Conservation (phyloP, 225 moss, liverwort and hornwort species). For the Sphagnum tenellum region DNA sequence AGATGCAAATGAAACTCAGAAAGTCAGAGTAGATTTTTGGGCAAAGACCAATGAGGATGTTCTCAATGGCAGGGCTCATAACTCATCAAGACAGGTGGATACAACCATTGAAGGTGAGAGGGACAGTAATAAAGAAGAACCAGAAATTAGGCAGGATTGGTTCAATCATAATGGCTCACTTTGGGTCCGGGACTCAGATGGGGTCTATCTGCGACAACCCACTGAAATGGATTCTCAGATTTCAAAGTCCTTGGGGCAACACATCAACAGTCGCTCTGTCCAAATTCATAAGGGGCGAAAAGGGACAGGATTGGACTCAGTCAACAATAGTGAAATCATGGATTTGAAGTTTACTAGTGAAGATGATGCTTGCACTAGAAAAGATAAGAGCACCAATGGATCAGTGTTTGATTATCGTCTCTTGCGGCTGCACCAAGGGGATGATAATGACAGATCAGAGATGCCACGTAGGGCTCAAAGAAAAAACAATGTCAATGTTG, state of each 20-base stretch:
- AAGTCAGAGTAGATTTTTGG: constrained; percentile 8
- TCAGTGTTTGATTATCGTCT: constrained; percentile 7
- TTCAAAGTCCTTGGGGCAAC: neutral
- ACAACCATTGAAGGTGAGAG: neutral
- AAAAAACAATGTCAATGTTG: neutral
- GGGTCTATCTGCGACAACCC: constrained; percentile 4
- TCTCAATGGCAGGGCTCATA: neutral
- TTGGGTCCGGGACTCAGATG: constrained; percentile 8
- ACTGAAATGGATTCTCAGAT: neutral
- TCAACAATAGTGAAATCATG: neutral
- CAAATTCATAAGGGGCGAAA: too few species aligned
- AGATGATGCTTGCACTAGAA: neutral
- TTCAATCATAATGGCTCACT: constrained; percentile 3
- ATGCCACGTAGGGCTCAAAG: neutral
- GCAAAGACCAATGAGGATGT: neutral
- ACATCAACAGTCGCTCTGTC: neutral
- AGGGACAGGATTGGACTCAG: neutral
- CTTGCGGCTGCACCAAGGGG: constrained; percentile 2
- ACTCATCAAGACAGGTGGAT: neutral
- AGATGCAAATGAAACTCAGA: neutral
- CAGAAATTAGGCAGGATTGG: neutral
- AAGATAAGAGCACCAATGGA: neutral
- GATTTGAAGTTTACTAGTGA: neutral
- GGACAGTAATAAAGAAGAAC: neutral
- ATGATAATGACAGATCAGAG: constrained; percentile 4